Evolutionary conservation across 495 filamentous ascomycete genomes (phyloP).

Genomic region (Aspergillus leporis): DNA sequence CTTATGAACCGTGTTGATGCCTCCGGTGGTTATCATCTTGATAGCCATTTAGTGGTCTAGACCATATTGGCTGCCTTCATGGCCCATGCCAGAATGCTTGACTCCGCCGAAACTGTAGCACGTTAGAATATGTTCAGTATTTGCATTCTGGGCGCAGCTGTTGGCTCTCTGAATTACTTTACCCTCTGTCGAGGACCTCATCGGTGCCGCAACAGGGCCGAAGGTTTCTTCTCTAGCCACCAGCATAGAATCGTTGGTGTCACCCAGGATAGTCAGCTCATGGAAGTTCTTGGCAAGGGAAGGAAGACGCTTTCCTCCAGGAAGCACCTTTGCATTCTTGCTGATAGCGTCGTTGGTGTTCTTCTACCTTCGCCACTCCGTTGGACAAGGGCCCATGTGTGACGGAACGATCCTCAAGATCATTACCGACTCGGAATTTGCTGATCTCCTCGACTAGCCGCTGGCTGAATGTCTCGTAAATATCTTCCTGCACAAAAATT

Average conservation of each 20-base stretch:
- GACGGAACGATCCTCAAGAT: conserved; percentile 54
- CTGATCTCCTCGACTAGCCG: conserved; percentile 64
- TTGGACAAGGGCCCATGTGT: conserved; percentile 80
- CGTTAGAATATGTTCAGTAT: conserved; percentile 12
- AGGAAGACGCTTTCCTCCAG: conserved; percentile 41
- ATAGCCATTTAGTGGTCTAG: conserved; percentile 77
- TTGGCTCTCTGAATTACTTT: conserved; percentile 76
- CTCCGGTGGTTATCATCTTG: conserved; percentile 78
- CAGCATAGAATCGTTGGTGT: conserved; percentile 69
- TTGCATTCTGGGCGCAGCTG: conserved; percentile 42
- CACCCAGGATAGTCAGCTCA: conserved; percentile 71
- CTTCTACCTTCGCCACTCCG: conserved; percentile 68
- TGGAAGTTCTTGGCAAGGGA: conserved; percentile 58
- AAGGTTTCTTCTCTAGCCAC: conserved; percentile 76
- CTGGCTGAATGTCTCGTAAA: conserved; percentile 43
- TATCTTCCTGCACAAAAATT: conserved; percentile 56
- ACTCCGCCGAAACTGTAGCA: conserved; percentile 56
- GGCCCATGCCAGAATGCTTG: conserved; percentile 54
- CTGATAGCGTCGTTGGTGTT: conserved; percentile 71
- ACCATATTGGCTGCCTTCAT: conserved; percentile 73
- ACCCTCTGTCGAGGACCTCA: conserved; percentile 72
- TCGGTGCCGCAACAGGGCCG: conserved; percentile 73
- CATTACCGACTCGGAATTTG: conserved; percentile 66
- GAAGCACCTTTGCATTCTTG: conserved; percentile 30
- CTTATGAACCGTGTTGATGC: conserved; percentile 42